A percentile compares a stretch with the other conserved stretches of the same genome.
phyloP scores from a whole-genome alignment of 371 early-diverging fungal species.

The Mucor racemosus region DNA sequence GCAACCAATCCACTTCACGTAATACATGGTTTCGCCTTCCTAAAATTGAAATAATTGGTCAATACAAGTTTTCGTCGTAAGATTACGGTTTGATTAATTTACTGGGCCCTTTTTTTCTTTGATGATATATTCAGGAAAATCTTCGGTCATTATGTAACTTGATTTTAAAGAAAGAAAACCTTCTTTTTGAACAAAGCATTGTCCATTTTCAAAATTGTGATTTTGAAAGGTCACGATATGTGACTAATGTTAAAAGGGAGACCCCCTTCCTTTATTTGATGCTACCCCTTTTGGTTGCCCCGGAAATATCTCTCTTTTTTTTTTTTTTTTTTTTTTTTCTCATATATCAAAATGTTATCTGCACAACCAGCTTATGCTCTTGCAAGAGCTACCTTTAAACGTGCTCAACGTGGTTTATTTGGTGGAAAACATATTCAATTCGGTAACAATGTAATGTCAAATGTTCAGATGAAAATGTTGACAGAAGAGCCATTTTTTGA shows the following conservation, averaged over 20 bases:
- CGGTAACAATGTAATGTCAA: slow-evolving; percentile 72
- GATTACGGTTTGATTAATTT: neutral
- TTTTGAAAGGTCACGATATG: neutral
- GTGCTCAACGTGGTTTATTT: slow-evolving; percentile 67
- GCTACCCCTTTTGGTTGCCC: slow-evolving; percentile 8
- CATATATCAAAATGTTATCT: slow-evolving; percentile 38
- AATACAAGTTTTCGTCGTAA: neutral
- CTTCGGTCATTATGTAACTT: slow-evolving; percentile 5
- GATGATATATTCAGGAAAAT: slow-evolving; percentile 27
- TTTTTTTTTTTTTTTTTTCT: no score
- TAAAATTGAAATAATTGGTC: neutral
- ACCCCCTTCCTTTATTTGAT: slow-evolving; percentile 1
- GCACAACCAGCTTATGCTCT: slow-evolving; percentile 53
- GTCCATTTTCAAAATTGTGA: neutral
- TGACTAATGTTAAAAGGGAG: neutral
- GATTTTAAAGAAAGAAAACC: neutral
- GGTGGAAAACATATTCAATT: slow-evolving; percentile 75
- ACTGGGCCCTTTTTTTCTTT: slow-evolving; percentile 14
- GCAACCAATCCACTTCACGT: slow-evolving; percentile 33
- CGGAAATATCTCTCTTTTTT: slow-evolving; percentile 10
- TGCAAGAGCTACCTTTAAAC: slow-evolving; percentile 67
- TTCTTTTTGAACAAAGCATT: neutral
- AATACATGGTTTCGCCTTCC: slow-evolving; percentile 21
- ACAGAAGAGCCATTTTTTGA: no score
- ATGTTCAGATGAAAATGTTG: neutral